phyloP scores from a whole-genome alignment of 2,329 filamentous ascomycete genomes.

The Didymella sp. region DNA sequence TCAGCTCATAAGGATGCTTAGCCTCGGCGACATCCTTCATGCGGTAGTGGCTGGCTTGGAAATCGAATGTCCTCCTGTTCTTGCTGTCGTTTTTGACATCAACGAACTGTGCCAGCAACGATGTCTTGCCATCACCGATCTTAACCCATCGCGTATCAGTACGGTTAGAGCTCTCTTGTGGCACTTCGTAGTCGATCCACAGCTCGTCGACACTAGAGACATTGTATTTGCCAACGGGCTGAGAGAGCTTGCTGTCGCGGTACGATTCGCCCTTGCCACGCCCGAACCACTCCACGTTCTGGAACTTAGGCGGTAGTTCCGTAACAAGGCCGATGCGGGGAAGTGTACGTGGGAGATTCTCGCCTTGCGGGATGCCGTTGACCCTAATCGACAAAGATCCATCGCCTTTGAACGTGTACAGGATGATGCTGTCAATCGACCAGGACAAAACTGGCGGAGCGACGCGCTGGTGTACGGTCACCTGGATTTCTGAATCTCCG shows the following conservation, averaged over 20 bases:
- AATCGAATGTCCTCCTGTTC: slow-evolving; percentile 49
- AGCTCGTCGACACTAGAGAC: slow-evolving; percentile 56
- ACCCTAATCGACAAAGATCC: slow-evolving; percentile 59
- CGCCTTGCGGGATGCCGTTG: slow-evolving; percentile 54
- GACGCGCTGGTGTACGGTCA: slow-evolving; percentile 58
- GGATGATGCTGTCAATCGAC: slow-evolving; percentile 50
- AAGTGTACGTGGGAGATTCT: slow-evolving; percentile 61
- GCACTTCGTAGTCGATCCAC: slow-evolving; percentile 68
- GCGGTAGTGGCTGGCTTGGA: slow-evolving; percentile 63
- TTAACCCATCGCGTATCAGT: slow-evolving; percentile 66
- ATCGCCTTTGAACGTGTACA: slow-evolving; percentile 59
- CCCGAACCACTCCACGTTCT: slow-evolving; percentile 66
- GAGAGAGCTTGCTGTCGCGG: slow-evolving; percentile 68
- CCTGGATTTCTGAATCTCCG: slow-evolving; percentile 34
- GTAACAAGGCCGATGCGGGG: slow-evolving; percentile 69
- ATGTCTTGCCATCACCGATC: slow-evolving; percentile 22
- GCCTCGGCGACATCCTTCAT: slow-evolving; percentile 63
- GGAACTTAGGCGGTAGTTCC: slow-evolving; percentile 56
- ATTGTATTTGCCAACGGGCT: slow-evolving; percentile 60
- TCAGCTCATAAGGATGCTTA: slow-evolving; percentile 69
- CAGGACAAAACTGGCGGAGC: slow-evolving; percentile 68
- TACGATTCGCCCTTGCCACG: slow-evolving; percentile 71
- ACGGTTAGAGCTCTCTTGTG: slow-evolving; percentile 72
- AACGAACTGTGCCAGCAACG: slow-evolving; percentile 41
- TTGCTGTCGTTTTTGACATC: slow-evolving; percentile 22